A percentile compares a stretch with the other conserved stretches of the same genome.
These are phyloP conservation scores for Pseudocercospora vitis DNA, from an alignment of 2,329 filamentous ascomycete genomes.

Conservation along the genomic window DNA sequence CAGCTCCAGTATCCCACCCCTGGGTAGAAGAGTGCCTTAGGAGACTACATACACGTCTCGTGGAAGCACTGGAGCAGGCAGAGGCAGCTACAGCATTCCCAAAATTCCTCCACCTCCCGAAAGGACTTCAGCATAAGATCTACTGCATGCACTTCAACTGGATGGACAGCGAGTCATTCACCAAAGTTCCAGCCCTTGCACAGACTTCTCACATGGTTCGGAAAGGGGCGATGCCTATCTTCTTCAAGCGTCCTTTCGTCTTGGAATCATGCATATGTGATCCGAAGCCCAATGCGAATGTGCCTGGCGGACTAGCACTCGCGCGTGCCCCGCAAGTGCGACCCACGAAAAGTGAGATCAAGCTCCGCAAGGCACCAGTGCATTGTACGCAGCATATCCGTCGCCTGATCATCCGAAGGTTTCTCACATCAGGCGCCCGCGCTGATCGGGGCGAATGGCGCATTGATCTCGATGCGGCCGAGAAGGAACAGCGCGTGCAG, in stretches of 20 bases:
- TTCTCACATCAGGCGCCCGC: background rate
- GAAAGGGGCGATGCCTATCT: background rate
- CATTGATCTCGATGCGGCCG: background rate
- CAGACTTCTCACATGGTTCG: background rate
- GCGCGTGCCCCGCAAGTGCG: background rate
- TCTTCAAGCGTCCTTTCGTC: background rate
- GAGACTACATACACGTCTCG: background rate
- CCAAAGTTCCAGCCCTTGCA: background rate
- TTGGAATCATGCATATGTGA: background rate
- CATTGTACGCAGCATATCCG: background rate
- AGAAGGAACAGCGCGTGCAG: background rate
- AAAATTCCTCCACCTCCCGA: background rate
- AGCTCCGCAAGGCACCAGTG: background rate
- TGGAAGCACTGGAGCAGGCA: background rate
- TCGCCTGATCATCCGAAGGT: background rate
- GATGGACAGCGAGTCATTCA: background rate
- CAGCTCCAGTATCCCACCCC: background rate
- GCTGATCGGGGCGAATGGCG: background rate
- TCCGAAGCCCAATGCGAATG: background rate
- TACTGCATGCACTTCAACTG: background rate
- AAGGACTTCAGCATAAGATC: background rate
- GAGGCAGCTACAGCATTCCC: background rate
- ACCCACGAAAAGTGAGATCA: background rate
- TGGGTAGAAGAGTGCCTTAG: background rate
- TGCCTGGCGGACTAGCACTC: background rate